phyloP scores from a whole-genome alignment of 1,284 basidiomycete species.

The Ustilago trichophora region DNA sequence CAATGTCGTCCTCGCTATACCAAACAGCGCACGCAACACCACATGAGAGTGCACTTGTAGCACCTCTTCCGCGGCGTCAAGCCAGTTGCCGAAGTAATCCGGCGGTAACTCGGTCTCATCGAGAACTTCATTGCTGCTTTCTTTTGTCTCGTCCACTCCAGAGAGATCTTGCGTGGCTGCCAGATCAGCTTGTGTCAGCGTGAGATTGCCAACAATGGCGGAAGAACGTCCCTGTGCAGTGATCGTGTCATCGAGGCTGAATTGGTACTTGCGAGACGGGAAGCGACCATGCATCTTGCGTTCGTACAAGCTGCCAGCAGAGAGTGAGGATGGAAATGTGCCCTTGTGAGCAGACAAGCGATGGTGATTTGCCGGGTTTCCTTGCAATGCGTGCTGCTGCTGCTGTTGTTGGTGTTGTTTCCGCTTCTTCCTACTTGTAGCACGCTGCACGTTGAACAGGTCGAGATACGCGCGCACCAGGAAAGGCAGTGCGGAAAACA shows the following conservation, averaged over 20 bases:
- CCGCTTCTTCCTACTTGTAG: constrained; percentile 11
- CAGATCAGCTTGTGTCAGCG: background rate
- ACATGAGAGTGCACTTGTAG: constrained; percentile 7
- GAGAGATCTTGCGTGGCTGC: background rate
- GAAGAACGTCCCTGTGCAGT: constrained; percentile 6
- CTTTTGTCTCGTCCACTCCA: background rate
- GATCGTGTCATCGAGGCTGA: constrained; percentile 11
- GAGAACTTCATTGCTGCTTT: background rate
- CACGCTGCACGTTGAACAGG: constrained; percentile 42
- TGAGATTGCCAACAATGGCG: constrained; percentile 3
- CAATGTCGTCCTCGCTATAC: constrained; percentile 15
- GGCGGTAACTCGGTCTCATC: constrained; percentile 8
- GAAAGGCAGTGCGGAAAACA: constrained; percentile 22
- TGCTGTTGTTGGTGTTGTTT: constrained; percentile 3
- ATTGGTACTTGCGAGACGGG: constrained; percentile 34
- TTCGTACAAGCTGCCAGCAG: constrained; percentile 29
- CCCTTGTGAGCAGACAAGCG: constrained; percentile 4
- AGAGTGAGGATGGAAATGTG: constrained; percentile 18
- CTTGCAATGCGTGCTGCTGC: background rate
- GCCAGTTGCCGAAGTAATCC: constrained; percentile 35
- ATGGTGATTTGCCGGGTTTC: background rate
- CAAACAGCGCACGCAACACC: constrained; percentile 14
- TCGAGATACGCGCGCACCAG: constrained; percentile 36
- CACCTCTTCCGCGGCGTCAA: constrained; percentile 24
- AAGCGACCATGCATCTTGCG: constrained; percentile 46